Evolutionary conservation across 306 rosid genomes (phyloP).

Genomic region (Rosa lucieae): DNA sequence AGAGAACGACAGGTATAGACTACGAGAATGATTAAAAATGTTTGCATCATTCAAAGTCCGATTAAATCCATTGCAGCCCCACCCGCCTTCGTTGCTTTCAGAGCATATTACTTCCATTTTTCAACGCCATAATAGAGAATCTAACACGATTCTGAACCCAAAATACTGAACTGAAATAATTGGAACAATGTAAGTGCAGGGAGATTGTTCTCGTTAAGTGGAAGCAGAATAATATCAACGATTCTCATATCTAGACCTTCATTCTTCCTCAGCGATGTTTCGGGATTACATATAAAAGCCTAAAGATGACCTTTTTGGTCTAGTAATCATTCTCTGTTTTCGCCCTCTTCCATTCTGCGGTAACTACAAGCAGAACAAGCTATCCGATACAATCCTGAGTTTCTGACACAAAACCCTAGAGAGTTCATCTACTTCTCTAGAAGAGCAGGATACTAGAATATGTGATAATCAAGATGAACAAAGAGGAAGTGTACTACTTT

Average conservation of each 20-base stretch:
- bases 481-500: conserved; percentile 7
- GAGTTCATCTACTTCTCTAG: neutral
- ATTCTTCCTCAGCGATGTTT: neutral
- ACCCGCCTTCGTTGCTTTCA: neutral
- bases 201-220: neutral
- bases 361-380: neutral
- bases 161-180: neutral
- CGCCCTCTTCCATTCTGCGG: neutral
- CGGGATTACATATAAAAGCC: neutral
- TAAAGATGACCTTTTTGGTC: neutral
- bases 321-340: neutral
- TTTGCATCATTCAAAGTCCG: neutral
- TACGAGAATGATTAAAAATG: neutral
- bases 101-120: neutral
- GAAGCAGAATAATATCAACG: neutral
- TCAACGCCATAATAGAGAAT: neutral
- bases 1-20: neutral
- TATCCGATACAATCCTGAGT: neutral
- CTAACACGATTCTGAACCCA: neutral
- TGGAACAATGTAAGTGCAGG: neutral
- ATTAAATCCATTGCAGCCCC: neutral
- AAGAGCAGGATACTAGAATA: neutral
- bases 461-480: neutral
- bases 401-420: neutral
- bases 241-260: neutral